Percentiles rank a stretch among this genome's conserved stretches.
phyloP scores from a whole-genome alignment of 192 early-diverging fungal species.

The Globomyces pollinis-pini region DNA sequence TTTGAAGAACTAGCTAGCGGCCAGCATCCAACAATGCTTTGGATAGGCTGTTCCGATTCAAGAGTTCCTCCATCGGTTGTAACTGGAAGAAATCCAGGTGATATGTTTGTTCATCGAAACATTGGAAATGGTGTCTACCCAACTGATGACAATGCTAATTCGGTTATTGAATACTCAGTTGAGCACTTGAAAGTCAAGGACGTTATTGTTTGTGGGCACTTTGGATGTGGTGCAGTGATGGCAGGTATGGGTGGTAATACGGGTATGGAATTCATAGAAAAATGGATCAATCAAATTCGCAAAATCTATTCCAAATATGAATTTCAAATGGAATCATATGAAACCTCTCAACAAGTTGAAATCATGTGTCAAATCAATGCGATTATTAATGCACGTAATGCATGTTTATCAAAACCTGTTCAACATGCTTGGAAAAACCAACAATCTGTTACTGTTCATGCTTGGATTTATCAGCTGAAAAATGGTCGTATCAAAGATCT shows the following conservation, averaged over 20 bases:
- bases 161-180: slow-evolving; percentile 90
- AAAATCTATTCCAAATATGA: slow-evolving; percentile 65
- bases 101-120: slow-evolving; percentile 94
- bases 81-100: slow-evolving; percentile 38
- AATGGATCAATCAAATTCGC: slow-evolving; percentile 84
- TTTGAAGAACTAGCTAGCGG: slow-evolving; percentile 62
- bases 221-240: slow-evolving; percentile 34
- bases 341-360: slow-evolving; percentile 19
- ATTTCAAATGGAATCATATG: slow-evolving; percentile 24
- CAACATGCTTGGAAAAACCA: slow-evolving; percentile 81
- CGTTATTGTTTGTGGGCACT: slow-evolving; percentile 80
- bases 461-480: slow-evolving; percentile 37
- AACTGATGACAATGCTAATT: slow-evolving; percentile 72
- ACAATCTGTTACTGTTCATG: slow-evolving; percentile 55
- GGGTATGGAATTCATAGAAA: slow-evolving; percentile 68
- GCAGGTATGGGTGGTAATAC: slow-evolving; percentile 19
- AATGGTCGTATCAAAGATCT: no score
- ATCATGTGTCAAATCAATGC: slow-evolving; percentile 64
- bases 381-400: slow-evolving; percentile 61
- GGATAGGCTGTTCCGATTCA: slow-evolving; percentile 91
- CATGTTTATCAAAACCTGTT: slow-evolving; percentile 72
- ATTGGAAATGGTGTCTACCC: slow-evolving; percentile 85
- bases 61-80: slow-evolving; percentile 63
- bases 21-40: slow-evolving; percentile 79
- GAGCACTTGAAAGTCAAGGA: slow-evolving; percentile 86